A percentile compares a stretch with the other conserved stretches of the same genome.
phyloP scores from a whole-genome alignment of 768 basidiomycete genomes.

The Gloeostereum incarnatum region DNA sequence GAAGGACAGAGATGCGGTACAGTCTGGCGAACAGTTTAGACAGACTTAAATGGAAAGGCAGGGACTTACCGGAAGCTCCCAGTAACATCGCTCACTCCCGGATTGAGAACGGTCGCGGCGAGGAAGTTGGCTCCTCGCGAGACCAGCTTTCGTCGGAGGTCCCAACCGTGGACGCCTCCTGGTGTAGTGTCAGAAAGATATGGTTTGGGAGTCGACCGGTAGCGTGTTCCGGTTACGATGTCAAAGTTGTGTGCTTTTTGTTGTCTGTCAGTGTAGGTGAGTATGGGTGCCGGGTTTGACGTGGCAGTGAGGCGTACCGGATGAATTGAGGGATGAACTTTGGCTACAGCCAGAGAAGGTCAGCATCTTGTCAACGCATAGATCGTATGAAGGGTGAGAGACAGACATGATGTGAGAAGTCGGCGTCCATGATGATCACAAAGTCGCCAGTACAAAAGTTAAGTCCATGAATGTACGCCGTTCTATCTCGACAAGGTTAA shows the following conservation, averaged over 20 bases:
- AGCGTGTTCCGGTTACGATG: slow-evolving; percentile 90
- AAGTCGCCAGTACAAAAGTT: slow-evolving; percentile 88
- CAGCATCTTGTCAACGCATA: neutral
- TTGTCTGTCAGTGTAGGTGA: slow-evolving; percentile 32
- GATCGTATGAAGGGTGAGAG: neutral
- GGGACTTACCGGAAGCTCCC: slow-evolving; percentile 74
- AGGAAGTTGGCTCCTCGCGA: slow-evolving; percentile 87
- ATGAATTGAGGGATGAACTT: slow-evolving; percentile 95
- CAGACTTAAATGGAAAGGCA: neutral
- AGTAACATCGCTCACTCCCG: slow-evolving; percentile 85
- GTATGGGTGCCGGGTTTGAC: slow-evolving; percentile 1
- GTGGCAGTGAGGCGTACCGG: slow-evolving; percentile 30
- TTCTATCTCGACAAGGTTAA: slow-evolving; percentile 32
- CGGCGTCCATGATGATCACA: slow-evolving; percentile 96
- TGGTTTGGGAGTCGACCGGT: slow-evolving; percentile 56
- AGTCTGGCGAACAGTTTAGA: slow-evolving; percentile 31
- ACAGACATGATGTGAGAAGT: slow-evolving; percentile 90
- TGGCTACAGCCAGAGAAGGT: slow-evolving; percentile 39
- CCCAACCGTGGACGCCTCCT: slow-evolving; percentile 91
- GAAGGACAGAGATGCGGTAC: slow-evolving; percentile 68
- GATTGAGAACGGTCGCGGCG: slow-evolving; percentile 75
- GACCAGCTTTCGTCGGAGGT: slow-evolving; percentile 81
- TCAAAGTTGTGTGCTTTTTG: slow-evolving; percentile 85
- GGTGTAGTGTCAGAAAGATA: slow-evolving; percentile 48
- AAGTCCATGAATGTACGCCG: slow-evolving; percentile 88